Evolutionary conservation across 805 yeast species (phyloP), one percentile per base, ranked within the genome.

Genomic region (Groenewaldozyma tartarivorans): DNA sequence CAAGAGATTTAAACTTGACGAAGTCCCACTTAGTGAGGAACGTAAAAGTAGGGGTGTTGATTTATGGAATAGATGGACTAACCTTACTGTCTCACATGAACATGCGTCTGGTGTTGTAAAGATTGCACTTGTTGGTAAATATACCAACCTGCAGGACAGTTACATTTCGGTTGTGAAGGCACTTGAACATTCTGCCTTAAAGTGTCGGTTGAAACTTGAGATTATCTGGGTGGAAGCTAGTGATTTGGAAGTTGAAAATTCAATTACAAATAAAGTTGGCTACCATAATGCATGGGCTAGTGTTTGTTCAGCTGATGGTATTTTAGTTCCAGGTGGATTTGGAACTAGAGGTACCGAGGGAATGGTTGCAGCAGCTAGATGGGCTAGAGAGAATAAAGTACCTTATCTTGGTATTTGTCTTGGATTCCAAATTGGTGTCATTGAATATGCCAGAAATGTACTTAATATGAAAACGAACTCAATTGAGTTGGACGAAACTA

Each of bases 331-430:
- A 31, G 99, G 99, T 59, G 99, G 99, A 1, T 92, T 92, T 58
- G 99, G 99, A 45, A 66, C 77, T 38, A 81, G 99, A 64, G 99
- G 99, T 66, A 85, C 86, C 45, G 97, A 92, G 67, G 99, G 98
- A 54, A 92, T 92, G 99, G 72, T 92, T 60, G 68, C 84, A 30
- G 98, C 97, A 45, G 94, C 96, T 41, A 81, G 84, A 63, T 92
- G 94, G 81, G 98, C 98, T n/a, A 80, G 99, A 68, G 95, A 82
- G 63, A 86, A 86, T 68, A 75, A 81, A 56, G 75, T 86, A 44
- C 99, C 99, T 38, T 92, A 81, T 65, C 72, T 92, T 57, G 99
- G 99, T 62, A 94, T 92, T 48, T 92, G 99, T 67, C 74, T 92
- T 43, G 99, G 99, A 47, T 77, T 92, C 68, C 99, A 92, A 69